phyloP scores from a whole-genome alignment of 2,329 filamentous ascomycete species.

The Periconia macrospinosa region DNA sequence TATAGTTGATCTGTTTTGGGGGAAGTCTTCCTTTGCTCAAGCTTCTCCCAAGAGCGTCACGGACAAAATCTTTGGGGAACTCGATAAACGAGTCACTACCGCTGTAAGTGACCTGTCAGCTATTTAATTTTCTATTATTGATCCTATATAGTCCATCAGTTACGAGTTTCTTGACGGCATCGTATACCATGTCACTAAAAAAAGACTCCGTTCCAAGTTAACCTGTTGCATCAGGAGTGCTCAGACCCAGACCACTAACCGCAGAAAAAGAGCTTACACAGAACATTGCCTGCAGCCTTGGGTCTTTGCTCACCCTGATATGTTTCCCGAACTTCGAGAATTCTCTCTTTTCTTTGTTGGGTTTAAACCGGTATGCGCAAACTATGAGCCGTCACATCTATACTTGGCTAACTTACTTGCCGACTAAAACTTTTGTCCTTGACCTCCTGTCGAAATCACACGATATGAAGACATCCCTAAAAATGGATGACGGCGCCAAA shows the following conservation, averaged over 20 bases:
- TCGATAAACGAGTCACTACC: conserved; percentile 13
- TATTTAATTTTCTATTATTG: not conserved
- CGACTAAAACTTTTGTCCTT: not conserved
- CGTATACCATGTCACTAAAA: not conserved
- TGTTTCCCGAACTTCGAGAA: not conserved
- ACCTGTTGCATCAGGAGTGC: too few relatives aligned
- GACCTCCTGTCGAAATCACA: not conserved
- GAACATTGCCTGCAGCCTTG: not conserved
- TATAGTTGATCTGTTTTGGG: conserved; percentile 11
- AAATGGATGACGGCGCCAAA: too few relatives aligned
- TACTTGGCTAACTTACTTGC: not conserved
- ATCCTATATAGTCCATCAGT: not conserved
- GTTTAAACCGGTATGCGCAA: not conserved
- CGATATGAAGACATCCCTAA: too few relatives aligned
- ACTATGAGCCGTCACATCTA: not conserved
- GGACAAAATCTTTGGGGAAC: conserved; percentile 7
- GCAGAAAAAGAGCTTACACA: not conserved
- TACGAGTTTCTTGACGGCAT: not conserved
- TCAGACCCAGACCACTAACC: too few relatives aligned
- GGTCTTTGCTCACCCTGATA: not conserved
- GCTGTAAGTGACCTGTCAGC: conserved; percentile 2
- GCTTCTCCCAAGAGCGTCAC: not conserved
- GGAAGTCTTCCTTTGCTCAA: not conserved
- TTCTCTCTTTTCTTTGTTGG: not conserved
- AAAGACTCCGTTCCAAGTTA: too few relatives aligned